Evolutionary conservation across 2,329 filamentous ascomycete species (phyloP), one percentile per base, ranked within the genome.

Genomic region (Talaromyces sp.): DNA sequence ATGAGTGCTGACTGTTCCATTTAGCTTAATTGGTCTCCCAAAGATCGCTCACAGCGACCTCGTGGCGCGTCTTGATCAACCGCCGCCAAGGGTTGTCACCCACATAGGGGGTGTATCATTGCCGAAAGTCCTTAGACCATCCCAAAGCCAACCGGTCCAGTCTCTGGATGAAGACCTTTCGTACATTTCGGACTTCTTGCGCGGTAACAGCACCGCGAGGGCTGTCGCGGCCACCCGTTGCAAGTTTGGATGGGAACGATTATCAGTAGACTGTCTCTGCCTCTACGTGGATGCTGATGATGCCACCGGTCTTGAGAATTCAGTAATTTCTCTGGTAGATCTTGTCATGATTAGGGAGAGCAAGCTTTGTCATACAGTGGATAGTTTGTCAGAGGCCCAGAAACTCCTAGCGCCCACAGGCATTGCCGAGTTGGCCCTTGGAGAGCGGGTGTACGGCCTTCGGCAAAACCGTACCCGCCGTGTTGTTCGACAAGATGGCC

Each of bases 221-320:
- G 47, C 30, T 33, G 44, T 61, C 16, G 23, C 58, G 50, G 55
- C 60, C 27, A 61, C 60, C 42, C 18, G 18, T 40, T 61, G 27
- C 40, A 52, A 16, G 44, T 61, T 57, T 54, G 60, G 60, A 27
- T 61, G 55, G 60, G 23, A 28, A 42, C 33, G 47, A 23, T 53
- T 58, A 36, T 58, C n/a, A 18, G 50, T 61, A 28, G 14, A 53
- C 4, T 61, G 54, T 52, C 31, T 58, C 44, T 61, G 60, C 42
- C 60, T 61, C 44, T 57, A 40, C 36, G 60, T 61, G n/a, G 60
- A 58, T 51, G 55, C 55, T 27, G 55, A 57, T 44, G 27, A n/a
- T 31, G 58, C 52, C 31, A 33, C 23, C 18, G 2, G 18, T 14
- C 42, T 61, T 27, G 54, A 47, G 18, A 33, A 36, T 9, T 34